Base-by-base conservation (phyloP, 805 yeast genomes). In the Monosporozyma aquatica region DNA sequence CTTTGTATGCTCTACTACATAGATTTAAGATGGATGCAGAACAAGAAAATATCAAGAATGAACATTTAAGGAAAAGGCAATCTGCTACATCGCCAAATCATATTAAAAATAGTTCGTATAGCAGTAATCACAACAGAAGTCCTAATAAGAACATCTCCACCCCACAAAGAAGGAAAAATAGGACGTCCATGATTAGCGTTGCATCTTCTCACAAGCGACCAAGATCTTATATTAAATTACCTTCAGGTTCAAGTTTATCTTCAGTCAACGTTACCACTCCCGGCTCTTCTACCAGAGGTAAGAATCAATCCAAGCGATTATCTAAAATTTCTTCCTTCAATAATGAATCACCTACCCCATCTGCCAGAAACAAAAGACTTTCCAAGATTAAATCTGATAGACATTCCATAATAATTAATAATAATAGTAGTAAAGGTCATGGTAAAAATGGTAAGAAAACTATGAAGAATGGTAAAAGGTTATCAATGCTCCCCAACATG, bases 1-100 rank as follows among this genome's bases (percentile, higher is more conserved):
- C 86, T 37, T 81, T 86, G 53, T 86, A 86, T 63, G 82, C 82
- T 49, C 63, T 87, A 35, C 67, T 86, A 48, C 67, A 78, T 68
- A 75, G 82, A 50, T 87, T 86, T 61, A 71, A 92, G 47, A 76
- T 75, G 47, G 87, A 82, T 44, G 57, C 61, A 11, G 51, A 64
- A 49, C 49, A 58, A 43, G 64, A 64, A 40, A 47, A 41, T 37
- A 9, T 49, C 41, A 47, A 54, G 46, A 55, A 64, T 52, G 38
- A 64, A 66, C 51, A 66, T 63, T 42, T 65, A 61, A 37, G 66
- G 65, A 54, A 73, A 70, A 28, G 71, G 68, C 35, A 61, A 63
- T 47, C 65, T 34, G 56, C 48, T 11, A 42, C 46, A 17, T 42
- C 50, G 18, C 33, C 40, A 17, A 41, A 15, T 24, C 33, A 41